These are phyloP conservation scores for Ganoderma meredithae DNA, from an alignment of 1,284 basidiomycete species.

Conservation along the genomic window DNA sequence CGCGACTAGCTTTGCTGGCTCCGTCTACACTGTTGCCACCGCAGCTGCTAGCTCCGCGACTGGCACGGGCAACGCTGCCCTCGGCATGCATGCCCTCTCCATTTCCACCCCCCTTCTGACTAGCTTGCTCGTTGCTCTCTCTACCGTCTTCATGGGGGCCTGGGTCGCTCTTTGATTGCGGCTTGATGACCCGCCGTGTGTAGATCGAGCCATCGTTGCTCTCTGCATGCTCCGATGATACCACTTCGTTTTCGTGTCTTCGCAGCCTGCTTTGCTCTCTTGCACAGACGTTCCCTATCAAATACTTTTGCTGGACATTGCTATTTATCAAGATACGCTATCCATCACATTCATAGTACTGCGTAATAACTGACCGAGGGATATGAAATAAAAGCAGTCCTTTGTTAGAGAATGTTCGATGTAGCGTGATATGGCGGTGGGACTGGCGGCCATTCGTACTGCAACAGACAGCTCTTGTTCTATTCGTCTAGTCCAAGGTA, in stretches of 20 bases:
- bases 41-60: slow-evolving; percentile 17
- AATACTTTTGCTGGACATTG: neutral
- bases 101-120: slow-evolving; percentile 47
- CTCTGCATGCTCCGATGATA: too few species aligned
- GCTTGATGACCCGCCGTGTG: neutral
- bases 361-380: neutral
- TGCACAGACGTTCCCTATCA: slow-evolving; percentile 5
- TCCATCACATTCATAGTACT: neutral
- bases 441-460: too few species aligned
- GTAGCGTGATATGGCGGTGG: too few species aligned
- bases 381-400: slow-evolving; percentile 2
- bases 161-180: slow-evolving; percentile 48
- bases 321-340: slow-evolving; percentile 4
- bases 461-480: too few species aligned
- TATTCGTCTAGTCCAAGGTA: neutral
- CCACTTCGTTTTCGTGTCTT: neutral
- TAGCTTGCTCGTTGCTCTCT: slow-evolving; percentile 51
- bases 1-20: slow-evolving; percentile 59
- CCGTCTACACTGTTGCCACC: slow-evolving; percentile 51
- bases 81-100: slow-evolving; percentile 39
- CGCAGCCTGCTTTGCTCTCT: neutral
- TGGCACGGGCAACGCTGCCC: slow-evolving; percentile 29
- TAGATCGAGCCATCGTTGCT: neutral
- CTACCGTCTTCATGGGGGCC: slow-evolving; percentile 50
- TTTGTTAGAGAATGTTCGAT: neutral